Conservation (phyloP, 352 stramenopile genomes). For the Globisporangium camurandrum region DNA sequence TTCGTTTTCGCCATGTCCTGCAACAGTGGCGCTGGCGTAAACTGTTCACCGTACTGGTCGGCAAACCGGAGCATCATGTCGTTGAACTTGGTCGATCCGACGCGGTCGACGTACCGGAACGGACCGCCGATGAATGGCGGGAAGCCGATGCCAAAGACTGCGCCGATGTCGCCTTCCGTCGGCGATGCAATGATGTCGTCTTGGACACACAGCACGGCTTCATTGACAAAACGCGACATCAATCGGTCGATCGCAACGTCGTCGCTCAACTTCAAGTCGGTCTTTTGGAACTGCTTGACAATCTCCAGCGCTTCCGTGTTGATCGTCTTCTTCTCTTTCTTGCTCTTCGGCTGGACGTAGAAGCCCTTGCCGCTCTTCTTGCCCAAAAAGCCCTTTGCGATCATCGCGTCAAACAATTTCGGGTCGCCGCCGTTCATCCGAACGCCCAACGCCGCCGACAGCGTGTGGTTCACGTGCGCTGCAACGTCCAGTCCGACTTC, state of each 20-base stretch:
- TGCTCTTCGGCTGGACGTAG: constrained; percentile 92
- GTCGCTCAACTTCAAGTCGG: constrained; percentile 68
- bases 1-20: constrained; percentile 95
- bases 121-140: constrained; percentile 95
- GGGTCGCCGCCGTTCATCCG: constrained; percentile 91
- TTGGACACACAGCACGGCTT: constrained; percentile 95
- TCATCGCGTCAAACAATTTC: constrained; percentile 93
- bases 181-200: constrained; percentile 97
- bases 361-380: constrained; percentile 98
- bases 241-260: constrained; percentile 91
- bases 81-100: constrained; percentile 91
- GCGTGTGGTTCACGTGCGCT: constrained; percentile 89
- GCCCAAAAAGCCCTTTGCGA: constrained; percentile 92
- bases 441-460: constrained; percentile 93
- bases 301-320: constrained; percentile 85
- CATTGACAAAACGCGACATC: constrained; percentile 95
- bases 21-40: constrained; percentile 92
- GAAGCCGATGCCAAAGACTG: constrained; percentile 99
- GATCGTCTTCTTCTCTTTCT: constrained; percentile 88
- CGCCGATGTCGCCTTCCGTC: constrained; percentile 95
- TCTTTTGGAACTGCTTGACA: constrained; percentile 76
- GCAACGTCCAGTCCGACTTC: constrained; percentile 97
- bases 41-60: constrained; percentile 94
- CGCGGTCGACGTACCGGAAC: constrained; percentile 94
- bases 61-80: constrained; percentile 95